A percentile compares a stretch with the other conserved stretches of the same genome.
These are phyloP conservation scores for Solanum acaule DNA, from an alignment of 257 asterid genomes.

Conservation along the genomic window DNA sequence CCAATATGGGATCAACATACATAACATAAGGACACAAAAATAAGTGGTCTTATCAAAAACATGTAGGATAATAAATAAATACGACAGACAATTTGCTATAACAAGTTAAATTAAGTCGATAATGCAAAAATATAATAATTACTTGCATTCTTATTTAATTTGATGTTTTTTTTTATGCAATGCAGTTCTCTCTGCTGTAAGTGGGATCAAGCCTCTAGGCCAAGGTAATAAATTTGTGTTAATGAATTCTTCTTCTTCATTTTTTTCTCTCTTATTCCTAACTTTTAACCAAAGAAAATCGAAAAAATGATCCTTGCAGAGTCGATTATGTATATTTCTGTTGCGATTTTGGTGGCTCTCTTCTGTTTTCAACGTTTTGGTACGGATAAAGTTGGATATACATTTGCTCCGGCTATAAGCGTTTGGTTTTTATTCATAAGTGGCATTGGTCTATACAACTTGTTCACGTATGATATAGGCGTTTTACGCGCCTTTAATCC, in stretches of 20 bases:
- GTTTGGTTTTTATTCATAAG: constrained; percentile 42
- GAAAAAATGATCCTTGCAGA: constrained; percentile 9
- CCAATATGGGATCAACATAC: too few species aligned
- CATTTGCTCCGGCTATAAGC: constrained; percentile 40
- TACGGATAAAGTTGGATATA: constrained; percentile 51
- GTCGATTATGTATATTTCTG: constrained; percentile 26
- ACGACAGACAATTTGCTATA: neutral
- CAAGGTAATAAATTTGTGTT: neutral
- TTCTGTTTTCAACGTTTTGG: constrained; percentile 51
- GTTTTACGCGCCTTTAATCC: constrained; percentile 47
- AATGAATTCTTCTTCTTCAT: neutral
- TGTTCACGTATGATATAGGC: constrained; percentile 29
- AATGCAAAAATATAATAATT: neutral
- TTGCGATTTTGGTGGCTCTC: constrained; percentile 24
- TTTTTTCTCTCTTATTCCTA: neutral
- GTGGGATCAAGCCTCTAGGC: constrained; percentile 36
- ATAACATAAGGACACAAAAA: too few species aligned
- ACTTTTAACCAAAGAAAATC: neutral
- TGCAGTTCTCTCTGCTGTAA: constrained; percentile 57
- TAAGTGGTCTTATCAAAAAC: neutral
- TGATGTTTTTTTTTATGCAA: neutral
- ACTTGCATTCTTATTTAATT: too few species aligned
- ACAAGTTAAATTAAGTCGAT: neutral
- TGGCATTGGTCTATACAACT: constrained; percentile 39
- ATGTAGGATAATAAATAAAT: too few species aligned